Evolutionary conservation across 805 yeast species (phyloP), one percentile per base, ranked within the genome.

Genomic region (Wickerhamomyces strasburgensis): DNA sequence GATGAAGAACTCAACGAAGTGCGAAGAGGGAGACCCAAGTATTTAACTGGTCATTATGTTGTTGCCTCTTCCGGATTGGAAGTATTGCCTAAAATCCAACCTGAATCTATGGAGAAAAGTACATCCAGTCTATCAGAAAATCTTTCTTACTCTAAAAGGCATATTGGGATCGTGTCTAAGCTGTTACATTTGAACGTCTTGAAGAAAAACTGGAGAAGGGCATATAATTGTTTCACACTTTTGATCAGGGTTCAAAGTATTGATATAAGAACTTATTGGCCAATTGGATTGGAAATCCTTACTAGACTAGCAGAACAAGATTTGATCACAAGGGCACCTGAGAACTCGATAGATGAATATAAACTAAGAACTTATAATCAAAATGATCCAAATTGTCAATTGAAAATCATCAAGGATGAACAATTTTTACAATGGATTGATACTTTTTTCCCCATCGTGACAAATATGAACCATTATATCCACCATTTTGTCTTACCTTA

Each of bases 211-310:
- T 83, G 87, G 87, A 47, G 53, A 5, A 31, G 63, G 13, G 83
- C 84, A 0, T 77, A 74, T 47, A 66, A 66, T 37, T 58, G 75
- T 6, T 76, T 77, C 45, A 54, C 74, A 8, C 36, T 75, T 2
- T 52, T 83, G 16, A 52, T 78, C 3, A 54, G 81, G 35, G 47
- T 72, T 1, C 72, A 72, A 1, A 54, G 55, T 1, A 65, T 74
- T 9, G 85, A 82, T 51, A 52, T 80, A 5, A 61, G 77, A 37
- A 58, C 70, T 3, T 51, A 80, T 9, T 83, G 89, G 89, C 73
- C 82, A 0, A 26, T 80, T 1, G 88, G 84, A 0, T 55, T 76
- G 5, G 80, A 75, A 41, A 73, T 81, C 5, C 50, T 81, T 16
- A 40, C 42, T 6, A 44, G 49, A 19, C 19, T 47, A 4, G 40